Conservation (phyloP, 2,329 filamentous ascomycete genomes). For the Colletotrichum incanum region DNA sequence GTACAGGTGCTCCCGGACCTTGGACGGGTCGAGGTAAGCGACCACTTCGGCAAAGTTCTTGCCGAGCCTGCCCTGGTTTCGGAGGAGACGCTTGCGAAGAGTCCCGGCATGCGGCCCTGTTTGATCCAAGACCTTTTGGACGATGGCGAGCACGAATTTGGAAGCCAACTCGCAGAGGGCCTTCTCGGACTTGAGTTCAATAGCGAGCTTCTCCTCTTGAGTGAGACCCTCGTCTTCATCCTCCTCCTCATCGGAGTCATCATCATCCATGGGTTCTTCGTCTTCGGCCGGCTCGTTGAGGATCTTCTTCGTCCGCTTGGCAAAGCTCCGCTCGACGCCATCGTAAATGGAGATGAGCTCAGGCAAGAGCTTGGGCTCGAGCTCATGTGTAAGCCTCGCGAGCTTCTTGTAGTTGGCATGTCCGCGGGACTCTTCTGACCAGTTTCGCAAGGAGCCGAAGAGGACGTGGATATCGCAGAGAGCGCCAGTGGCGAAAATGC, state of each 20-base stretch:
- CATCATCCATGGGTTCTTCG: slow-evolving; percentile 80
- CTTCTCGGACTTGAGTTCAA: slow-evolving; percentile 84
- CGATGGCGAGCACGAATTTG: slow-evolving; percentile 86
- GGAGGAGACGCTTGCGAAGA: slow-evolving; percentile 79
- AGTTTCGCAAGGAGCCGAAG: slow-evolving; percentile 80
- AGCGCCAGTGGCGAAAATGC: slow-evolving; percentile 81
- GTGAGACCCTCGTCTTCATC: slow-evolving; percentile 69
- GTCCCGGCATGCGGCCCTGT: slow-evolving; percentile 72
- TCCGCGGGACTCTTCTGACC: slow-evolving; percentile 57
- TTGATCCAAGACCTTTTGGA: slow-evolving; percentile 81
- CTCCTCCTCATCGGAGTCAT: slow-evolving; percentile 68
- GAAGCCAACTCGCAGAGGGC: slow-evolving; percentile 87
- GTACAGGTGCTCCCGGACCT: slow-evolving; percentile 63
- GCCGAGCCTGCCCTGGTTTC: slow-evolving; percentile 87
- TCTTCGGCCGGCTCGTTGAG: slow-evolving; percentile 78
- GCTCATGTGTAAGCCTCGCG: slow-evolving; percentile 76
- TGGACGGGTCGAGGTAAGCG: slow-evolving; percentile 81
- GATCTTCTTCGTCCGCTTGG: slow-evolving; percentile 77
- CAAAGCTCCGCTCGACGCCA: slow-evolving; percentile 81
- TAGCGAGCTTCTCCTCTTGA: slow-evolving; percentile 72
- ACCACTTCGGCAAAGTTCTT: slow-evolving; percentile 89
- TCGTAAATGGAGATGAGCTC: slow-evolving; percentile 85
- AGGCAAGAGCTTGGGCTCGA: slow-evolving; percentile 74
- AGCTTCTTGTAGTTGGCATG: slow-evolving; percentile 54
- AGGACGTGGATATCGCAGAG: slow-evolving; percentile 87